Conservation (phyloP, 2,329 filamentous ascomycete species). For the Ceratocystis destructans region DNA sequence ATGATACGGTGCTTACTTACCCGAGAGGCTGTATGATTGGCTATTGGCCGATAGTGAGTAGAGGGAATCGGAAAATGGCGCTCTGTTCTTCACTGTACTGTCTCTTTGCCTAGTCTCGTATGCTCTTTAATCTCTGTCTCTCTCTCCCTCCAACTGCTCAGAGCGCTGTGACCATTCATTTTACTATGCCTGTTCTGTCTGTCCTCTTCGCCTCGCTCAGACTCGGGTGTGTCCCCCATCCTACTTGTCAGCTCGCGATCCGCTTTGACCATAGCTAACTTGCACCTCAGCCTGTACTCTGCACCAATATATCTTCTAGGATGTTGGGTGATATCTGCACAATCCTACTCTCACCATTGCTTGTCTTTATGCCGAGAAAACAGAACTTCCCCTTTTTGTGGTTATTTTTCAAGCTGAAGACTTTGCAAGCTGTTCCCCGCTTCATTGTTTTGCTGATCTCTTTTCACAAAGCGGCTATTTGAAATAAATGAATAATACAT, state of each 20-base stretch:
- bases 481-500: no score
- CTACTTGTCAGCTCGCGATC: neutral
- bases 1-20: neutral
- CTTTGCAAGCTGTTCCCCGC: neutral
- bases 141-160: neutral
- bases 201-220: neutral
- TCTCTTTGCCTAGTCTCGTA: no score
- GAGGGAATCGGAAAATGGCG: no score
- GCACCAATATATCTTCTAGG: neutral
- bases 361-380: neutral
- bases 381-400: neutral
- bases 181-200: neutral
- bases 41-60: no score
- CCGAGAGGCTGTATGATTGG: no score
- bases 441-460: constrained; percentile 1
- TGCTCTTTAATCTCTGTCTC: neutral
- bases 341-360: neutral
- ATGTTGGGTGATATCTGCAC: neutral
- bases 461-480: neutral
- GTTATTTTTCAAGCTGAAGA: neutral
- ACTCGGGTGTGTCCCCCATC: neutral
- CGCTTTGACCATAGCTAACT: neutral
- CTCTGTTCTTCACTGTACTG: no score
- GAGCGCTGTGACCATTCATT: neutral
- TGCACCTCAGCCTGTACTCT: neutral